Conservation (phyloP, 2,329 filamentous ascomycete species). For the Sporothrix pallida region DNA sequence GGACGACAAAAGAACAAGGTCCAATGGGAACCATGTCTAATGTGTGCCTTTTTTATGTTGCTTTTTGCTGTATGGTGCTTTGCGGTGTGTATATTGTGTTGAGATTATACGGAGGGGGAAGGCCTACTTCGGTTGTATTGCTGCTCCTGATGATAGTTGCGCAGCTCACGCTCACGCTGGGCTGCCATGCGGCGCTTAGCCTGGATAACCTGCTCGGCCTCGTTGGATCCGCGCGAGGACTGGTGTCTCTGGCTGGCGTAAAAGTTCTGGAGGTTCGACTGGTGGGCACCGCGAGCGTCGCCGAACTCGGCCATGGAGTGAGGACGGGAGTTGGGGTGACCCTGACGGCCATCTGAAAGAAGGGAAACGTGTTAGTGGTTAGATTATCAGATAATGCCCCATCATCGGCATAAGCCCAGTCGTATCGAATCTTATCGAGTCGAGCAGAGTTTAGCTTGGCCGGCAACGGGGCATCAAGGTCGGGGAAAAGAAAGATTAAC, state of each 20-base stretch:
- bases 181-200: conserved; percentile 99
- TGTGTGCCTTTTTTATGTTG: background rate
- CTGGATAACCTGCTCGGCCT: conserved; percentile 98
- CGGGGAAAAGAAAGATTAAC: background rate
- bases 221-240: conserved; percentile 78
- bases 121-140: conserved; percentile 99
- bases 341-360: conserved; percentile 71
- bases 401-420: too few relatives aligned
- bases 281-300: conserved; percentile 70
- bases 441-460: conserved; percentile 19
- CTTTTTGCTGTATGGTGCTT: background rate
- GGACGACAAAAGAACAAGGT: conserved; percentile 16
- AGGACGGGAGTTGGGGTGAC: conserved; percentile 70
- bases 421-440: too few relatives aligned
- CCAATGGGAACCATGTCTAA: background rate
- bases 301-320: conserved; percentile 86
- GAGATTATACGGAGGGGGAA: conserved; percentile 74
- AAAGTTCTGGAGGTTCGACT: conserved; percentile 87
- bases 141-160: conserved; percentile 99
- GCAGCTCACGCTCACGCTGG: conserved; percentile 97
- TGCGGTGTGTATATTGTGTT: conserved; percentile 39
- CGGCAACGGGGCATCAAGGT: background rate
- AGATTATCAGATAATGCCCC: too few relatives aligned
- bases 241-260: conserved; percentile 94
- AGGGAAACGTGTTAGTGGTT: conserved; percentile 32